Evolutionary conservation across 176 grass and related monocot genomes (phyloP).

Genomic region (Hsuehochloa calcarea): DNA sequence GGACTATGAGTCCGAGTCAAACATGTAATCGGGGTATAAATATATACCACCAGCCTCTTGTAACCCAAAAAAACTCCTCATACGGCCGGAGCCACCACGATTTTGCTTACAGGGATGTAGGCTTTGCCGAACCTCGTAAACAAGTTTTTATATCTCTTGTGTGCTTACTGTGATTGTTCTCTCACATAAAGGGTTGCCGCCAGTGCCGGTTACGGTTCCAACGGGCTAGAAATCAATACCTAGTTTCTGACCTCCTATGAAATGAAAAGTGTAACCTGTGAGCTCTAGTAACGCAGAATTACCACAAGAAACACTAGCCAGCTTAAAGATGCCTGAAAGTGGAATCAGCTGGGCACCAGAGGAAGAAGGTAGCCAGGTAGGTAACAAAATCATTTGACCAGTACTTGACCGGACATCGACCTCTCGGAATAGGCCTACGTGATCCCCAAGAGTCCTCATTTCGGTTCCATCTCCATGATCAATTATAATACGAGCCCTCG

Average conservation of each 20-base stretch:
- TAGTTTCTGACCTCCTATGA: neutral
- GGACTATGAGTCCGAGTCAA: too few relatives aligned
- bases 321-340: neutral
- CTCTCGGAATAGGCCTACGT: conserved; percentile 66
- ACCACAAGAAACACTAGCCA: conserved; percentile 6
- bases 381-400: conserved; percentile 49
- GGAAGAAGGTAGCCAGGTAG: conserved; percentile 43
- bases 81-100: too few relatives aligned
- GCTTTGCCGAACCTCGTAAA: too few relatives aligned
- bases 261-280: neutral
- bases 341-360: conserved; percentile 25
- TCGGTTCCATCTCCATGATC: conserved; percentile 31
- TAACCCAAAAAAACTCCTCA: too few relatives aligned
- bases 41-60: too few relatives aligned
- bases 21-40: too few relatives aligned
- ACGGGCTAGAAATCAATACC: too few relatives aligned
- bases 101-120: fast-evolving
- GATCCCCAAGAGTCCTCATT: conserved; percentile 52
- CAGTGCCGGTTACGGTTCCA: too few relatives aligned
- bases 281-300: neutral
- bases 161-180: too few relatives aligned
- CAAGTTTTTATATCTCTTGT: too few relatives aligned
- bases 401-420: conserved; percentile 58
- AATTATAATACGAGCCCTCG: conserved; percentile 33
- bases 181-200: too few relatives aligned